Evolutionary conservation across 495 filamentous ascomycete genomes (phyloP), one percentile per base, ranked within the genome.

Genomic region (Penicillium pancosmium): DNA sequence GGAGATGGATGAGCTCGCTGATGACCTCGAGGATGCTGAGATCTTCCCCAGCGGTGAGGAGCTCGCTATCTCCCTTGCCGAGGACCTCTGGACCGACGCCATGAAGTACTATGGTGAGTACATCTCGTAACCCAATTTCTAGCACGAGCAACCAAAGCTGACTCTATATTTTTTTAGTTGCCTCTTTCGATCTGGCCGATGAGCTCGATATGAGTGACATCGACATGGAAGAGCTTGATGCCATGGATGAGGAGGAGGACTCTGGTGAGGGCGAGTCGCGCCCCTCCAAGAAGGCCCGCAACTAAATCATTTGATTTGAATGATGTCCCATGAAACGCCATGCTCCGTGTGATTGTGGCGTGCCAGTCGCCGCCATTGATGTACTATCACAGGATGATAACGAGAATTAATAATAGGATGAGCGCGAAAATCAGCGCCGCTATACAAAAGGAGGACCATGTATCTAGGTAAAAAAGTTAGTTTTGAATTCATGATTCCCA

Each of bases 361-460:
- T 52, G 57, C 52, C 55, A 9, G 36, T 40, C 59, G 56, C 59
- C 62, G 54, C 44, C 35, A 56, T 62, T 65, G 60, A 59, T 73
- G 63, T 66, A 66, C 25, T 59, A 59, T 84, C 74, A 86, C 60
- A 86, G 74, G 55, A 83, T 78, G 51, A 87, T 78, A 40, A 87
- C 71, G 52, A 97, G 74, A 64, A 96, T 85, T 66, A 97, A 81
- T 69, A 97, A 73, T 44, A 97, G 75, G 55, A 96, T 86, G 57
- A 97, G 83, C 50, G 94, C 89, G 55, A 91, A 82, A 48, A 96
- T 94, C 62, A 97, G 80, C 15, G 93, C 66, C 13, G 78, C 91
- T 62, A 98, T 97, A 74, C 92, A 98, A 73, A 93, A 97, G 67
- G 91, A 91, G 58, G 92, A 97, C 80, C 87, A 81, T 51, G 84